Evolutionary conservation across 495 filamentous ascomycete genomes (phyloP), one percentile per base, ranked within the genome.

Genomic region (Xanthoparmelia taractica): DNA sequence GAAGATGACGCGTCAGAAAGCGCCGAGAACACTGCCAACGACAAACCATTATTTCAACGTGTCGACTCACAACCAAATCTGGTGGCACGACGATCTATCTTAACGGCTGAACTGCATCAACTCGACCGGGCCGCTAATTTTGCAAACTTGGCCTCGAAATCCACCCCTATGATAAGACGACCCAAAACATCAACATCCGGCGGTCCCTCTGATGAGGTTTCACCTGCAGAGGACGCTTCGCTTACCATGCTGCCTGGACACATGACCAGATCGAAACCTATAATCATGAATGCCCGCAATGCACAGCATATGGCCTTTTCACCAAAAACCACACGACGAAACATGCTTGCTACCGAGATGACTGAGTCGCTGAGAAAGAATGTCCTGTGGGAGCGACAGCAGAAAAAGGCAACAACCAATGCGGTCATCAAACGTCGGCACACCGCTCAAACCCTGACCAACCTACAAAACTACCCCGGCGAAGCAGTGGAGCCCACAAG

Each of bases 341-440:
- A 99, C 75, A 99, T 99, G 94, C 83, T 99, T 61, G 87, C 91
- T 40, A 92, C 91, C 31, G 94, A 99, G 75, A 78, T 99, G 66
- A 91, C 89, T 6, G 87, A 90, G 68, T 91, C 88, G 36, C 79
- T 93, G 20, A 82, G 89, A 25, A 84, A 85, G 66, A 85, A 91
- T 63, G 79, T 93, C n/a, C 77, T 93, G 18, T 91, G 87, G 87
- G 89, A 93, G 68, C 87, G 90, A 31, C 88, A 92, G 69, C 89
- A 92, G 78, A 96, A 93, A 83, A 90, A 89, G 63, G 86, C 88
- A 37, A 96, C 91, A 6, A 87, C 88, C 61, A 89, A 88, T 64
- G 92, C 93, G 8, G 90, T 92, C 62, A 78, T 96, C 64, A 96
- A 97, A 78, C 85, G 95, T 43, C 80, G 91, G 65, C 94, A 97